Evolutionary conservation across 306 rosid species (phyloP), one percentile per base, ranked within the genome.

Genomic region (Cicer cuneatum): DNA sequence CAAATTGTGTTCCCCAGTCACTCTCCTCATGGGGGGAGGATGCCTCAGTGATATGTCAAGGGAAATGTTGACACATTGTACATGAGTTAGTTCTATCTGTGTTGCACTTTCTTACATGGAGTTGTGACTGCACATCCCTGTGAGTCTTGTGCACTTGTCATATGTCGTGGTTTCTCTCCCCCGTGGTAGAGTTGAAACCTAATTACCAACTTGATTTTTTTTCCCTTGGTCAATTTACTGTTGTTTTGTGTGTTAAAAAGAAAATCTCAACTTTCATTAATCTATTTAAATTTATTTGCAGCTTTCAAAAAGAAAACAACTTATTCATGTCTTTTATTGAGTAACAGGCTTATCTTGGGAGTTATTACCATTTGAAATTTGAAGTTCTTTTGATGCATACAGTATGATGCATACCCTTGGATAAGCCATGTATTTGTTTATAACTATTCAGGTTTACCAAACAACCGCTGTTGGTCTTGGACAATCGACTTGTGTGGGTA

Each of bases 401-500:
- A 21, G 15, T 53, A 72, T 46, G 33, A 40, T 64, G 71, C 38
- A 59, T 78, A 69, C 53, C 56, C 24, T 24, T 72, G 42, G 57
- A 80, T 73, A 84, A 77, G 59, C 61, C 52, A 40, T 67, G 29
- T 60, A 18, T 58, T 74, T 24, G 21, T 77, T 47, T 24, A 65
- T 41, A 49, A 60, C 60, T 71, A 35, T 86, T 63, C 82, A 95
- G 99, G 99, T 95, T 81, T 95, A 85, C 85, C 99, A 92, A 89
- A 95, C 99, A 15, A 92, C 99, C 76, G 88, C 93, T 67, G 99
- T 92, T 80, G 98, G 99, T 84, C 99, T 92, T 78, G 99, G 99
- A 76, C 99, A 95, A 82, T 95, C 99, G 61, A 95, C 99, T 37
- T 95, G 99, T 74, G 99, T 95, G 71, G 99, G 99, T 69, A 95